Evolutionary conservation across 23 red algal genomes (phyloP), one percentile per base, ranked within the genome.

Genomic region (Gracilaria vermiculophylla): DNA sequence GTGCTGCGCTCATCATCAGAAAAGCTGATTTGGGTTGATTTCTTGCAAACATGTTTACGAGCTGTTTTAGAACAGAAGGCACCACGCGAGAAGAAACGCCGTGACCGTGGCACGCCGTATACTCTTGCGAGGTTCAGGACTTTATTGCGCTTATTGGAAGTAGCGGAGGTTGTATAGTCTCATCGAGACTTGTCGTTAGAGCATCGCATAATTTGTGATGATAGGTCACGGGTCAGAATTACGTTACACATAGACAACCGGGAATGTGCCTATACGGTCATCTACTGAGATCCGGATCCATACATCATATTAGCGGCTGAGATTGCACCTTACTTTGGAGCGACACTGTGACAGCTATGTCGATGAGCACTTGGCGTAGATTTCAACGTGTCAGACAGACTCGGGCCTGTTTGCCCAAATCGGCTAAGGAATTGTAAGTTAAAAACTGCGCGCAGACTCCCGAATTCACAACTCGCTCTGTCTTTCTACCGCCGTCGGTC

Each of bases 1-100:
- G 84, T 16, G 54, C 54, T 14, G 81, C 43, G 47, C 42, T 57
- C 81, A 86, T 86, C 8, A 50, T 72, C 14, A 70, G 3, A 17
- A 86, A 79, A 49, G 76, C 76, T 14, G 67, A 15, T 23, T 47
- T 15, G 3, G 67, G 15, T 47, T 28, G 67, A 8, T 3, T 5
- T 23, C 1, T 23, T 2, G 37, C 21, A 36, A 23, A 23, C 67
- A 73, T 73, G 11, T 1, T 48, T n/a, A 25, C 4, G 8, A 58
- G 29, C 3, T 28, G 21, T n/a, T 28, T 58, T 25, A 25, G 21
- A 58, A 28, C 7, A 25, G 13, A 8, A 64, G 6, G 29, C 3
- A 32, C 3, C 1, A 31, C 29, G 2, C 3, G 32, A 64, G 29
- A 1, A 24, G 58, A 34, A 64, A 9, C 21, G 29, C 35, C 2